These are phyloP conservation scores for Scedosporium aurantiacum DNA, from an alignment of 2,329 filamentous ascomycete genomes.

Conservation along the genomic window DNA sequence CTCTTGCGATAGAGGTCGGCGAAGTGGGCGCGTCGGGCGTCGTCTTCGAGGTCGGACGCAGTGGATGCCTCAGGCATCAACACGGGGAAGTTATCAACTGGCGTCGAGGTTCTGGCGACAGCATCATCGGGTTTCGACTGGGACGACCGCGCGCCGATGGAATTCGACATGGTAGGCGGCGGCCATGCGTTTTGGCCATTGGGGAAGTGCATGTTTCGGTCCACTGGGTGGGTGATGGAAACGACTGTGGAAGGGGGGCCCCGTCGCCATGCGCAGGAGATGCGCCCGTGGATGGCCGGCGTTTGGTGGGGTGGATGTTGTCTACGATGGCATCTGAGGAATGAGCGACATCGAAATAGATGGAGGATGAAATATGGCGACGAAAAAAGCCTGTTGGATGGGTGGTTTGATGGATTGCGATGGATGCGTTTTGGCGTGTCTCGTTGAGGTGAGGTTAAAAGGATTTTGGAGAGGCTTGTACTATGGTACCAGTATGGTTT, in stretches of 20 bases:
- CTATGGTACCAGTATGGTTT: constrained; percentile 4
- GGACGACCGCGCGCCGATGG: constrained; percentile 36
- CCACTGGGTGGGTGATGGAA: constrained; percentile 31
- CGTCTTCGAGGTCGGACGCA: constrained; percentile 54
- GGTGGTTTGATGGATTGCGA: constrained; percentile 31
- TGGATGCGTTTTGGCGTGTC: constrained; percentile 36
- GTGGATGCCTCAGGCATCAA: constrained; percentile 54
- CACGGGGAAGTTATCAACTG: constrained; percentile 34
- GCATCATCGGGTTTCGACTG: constrained; percentile 50
- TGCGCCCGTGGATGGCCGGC: constrained; percentile 40
- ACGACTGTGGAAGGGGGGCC: constrained; percentile 28
- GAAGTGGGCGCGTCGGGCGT: constrained; percentile 63
- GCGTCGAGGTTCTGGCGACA: constrained; percentile 37
- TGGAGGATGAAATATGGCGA: constrained; percentile 19
- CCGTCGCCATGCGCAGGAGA: constrained; percentile 45
- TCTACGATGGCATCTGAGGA: constrained; percentile 39
- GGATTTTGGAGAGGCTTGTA: constrained; percentile 24
- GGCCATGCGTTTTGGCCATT: constrained; percentile 58
- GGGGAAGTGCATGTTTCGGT: constrained; percentile 52
- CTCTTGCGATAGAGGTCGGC: constrained; percentile 65
- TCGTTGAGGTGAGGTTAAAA: constrained; percentile 46
- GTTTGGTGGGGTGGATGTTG: constrained; percentile 29
- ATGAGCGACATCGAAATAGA: constrained; percentile 42
- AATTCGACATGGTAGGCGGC: constrained; percentile 40
- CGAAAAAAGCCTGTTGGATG: constrained; percentile 1